These are phyloP conservation scores for Emericellopsis terricola DNA, from an alignment of 495 filamentous ascomycete species.

Conservation along the genomic window DNA sequence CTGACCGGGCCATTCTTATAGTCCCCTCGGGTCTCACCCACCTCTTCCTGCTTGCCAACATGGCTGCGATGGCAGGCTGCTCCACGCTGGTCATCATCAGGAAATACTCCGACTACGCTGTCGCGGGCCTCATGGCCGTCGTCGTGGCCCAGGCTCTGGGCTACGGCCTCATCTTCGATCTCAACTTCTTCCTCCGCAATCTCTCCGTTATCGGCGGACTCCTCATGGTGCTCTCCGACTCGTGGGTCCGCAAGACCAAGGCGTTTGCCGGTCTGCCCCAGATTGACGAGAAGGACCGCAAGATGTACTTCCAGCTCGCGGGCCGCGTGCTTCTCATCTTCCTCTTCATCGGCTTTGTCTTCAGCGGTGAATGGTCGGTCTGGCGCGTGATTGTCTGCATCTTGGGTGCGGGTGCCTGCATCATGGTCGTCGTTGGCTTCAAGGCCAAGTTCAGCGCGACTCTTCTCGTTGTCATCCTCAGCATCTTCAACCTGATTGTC, in stretches of 20 bases:
- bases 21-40: conserved; percentile 85
- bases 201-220: conserved; percentile 91
- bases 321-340: conserved; percentile 94
- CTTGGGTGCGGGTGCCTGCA: conserved; percentile 74
- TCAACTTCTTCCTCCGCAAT: conserved; percentile 99
- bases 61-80: conserved; percentile 71
- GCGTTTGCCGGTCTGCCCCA: conserved; percentile 86
- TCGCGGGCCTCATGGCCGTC: conserved; percentile 73
- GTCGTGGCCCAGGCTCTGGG: conserved; percentile 93
- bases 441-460: conserved; percentile 98
- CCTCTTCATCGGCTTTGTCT: conserved; percentile 90
- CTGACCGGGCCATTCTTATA: conserved; percentile 18
- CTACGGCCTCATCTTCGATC: conserved; percentile 95
- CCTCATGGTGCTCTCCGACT: conserved; percentile 94
- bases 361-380: conserved; percentile 81
- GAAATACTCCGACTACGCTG: conserved; percentile 81
- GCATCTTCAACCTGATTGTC: conserved; percentile 88
- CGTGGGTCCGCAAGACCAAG: conserved; percentile 93
- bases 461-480: conserved; percentile 81
- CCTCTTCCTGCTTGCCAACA: conserved; percentile 80
- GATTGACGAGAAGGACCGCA: conserved; percentile 95
- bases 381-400: conserved; percentile 67
- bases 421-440: conserved; percentile 98
- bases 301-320: conserved; percentile 99
- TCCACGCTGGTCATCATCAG: conserved; percentile 77